These are phyloP conservation scores for Juglanconis juglandina DNA, from an alignment of 2,329 filamentous ascomycete species.

Conservation along the genomic window DNA sequence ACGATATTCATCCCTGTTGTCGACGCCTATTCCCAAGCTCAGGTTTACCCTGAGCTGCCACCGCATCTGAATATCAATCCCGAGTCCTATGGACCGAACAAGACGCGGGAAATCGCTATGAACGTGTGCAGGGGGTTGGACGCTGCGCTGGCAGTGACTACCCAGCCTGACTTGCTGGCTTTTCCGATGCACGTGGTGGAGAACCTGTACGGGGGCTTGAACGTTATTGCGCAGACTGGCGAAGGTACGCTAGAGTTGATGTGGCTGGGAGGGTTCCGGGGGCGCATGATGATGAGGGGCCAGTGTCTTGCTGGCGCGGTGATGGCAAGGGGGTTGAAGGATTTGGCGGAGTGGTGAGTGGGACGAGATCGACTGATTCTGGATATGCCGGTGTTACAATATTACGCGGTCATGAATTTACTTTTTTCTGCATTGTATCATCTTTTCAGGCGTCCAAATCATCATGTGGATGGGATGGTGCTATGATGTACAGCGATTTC, in stretches of 20 bases:
- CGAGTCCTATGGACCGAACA: slow-evolving; percentile 41
- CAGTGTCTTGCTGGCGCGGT: slow-evolving; percentile 38
- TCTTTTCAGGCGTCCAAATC: not conserved
- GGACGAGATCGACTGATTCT: not conserved
- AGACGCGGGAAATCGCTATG: slow-evolving; percentile 45
- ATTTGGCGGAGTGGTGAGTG: slow-evolving; percentile 21
- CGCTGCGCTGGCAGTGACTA: slow-evolving; percentile 39
- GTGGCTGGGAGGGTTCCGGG: slow-evolving; percentile 46
- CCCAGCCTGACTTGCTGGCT: slow-evolving; percentile 45
- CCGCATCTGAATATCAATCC: slow-evolving; percentile 38
- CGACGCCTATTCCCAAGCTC: slow-evolving; percentile 32
- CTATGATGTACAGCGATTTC: not conserved
- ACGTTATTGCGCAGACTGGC: slow-evolving; percentile 34
- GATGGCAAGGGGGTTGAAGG: slow-evolving; percentile 36
- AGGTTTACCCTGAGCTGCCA: slow-evolving; percentile 37
- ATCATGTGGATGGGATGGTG: not conserved
- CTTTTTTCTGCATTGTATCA: no score
- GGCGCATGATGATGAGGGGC: slow-evolving; percentile 36
- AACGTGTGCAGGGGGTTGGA: slow-evolving; percentile 51
- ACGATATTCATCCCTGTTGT: slow-evolving; percentile 42
- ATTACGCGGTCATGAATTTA: not conserved
- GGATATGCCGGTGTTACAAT: not conserved
- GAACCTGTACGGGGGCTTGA: slow-evolving; percentile 35
- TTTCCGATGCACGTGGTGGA: slow-evolving; percentile 41
- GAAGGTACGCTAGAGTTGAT: slow-evolving; percentile 43